A percentile compares a stretch with the other conserved stretches of the same genome.
Conservation (phyloP, 2,329 filamentous ascomycete genomes). For the Sclerotinia sclerotiorum region DNA sequence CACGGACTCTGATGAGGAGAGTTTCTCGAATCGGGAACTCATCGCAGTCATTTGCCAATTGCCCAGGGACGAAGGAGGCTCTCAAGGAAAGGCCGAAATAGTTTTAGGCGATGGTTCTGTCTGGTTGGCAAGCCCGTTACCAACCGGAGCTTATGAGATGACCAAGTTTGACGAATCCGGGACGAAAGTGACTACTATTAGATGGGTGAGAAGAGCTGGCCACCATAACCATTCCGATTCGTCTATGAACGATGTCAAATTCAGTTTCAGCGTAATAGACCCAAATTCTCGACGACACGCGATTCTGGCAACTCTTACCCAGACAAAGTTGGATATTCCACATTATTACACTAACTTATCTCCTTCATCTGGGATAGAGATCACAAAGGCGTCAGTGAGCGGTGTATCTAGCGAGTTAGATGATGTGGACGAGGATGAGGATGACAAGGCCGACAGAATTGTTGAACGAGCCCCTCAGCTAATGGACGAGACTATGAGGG, state of each 20-base stretch:
- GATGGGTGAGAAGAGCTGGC: slow-evolving; percentile 62
- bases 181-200: slow-evolving; percentile 54
- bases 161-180: slow-evolving; percentile 54
- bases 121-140: slow-evolving; percentile 55
- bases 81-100: slow-evolving; percentile 53
- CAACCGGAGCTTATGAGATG: slow-evolving; percentile 66
- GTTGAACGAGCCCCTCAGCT: slow-evolving; percentile 41
- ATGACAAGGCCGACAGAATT: slow-evolving; percentile 27
- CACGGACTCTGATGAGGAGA: slow-evolving; percentile 52
- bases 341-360: slow-evolving; percentile 64
- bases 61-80: slow-evolving; percentile 51
- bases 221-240: slow-evolving; percentile 41
- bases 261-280: slow-evolving; percentile 76
- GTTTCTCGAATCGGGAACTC: slow-evolving; percentile 53
- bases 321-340: slow-evolving; percentile 64
- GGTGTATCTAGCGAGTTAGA: slow-evolving; percentile 23
- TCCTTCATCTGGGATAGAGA: slow-evolving; percentile 49
- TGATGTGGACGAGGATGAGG: slow-evolving; percentile 15
- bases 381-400: slow-evolving; percentile 36
- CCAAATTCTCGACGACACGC: slow-evolving; percentile 69
- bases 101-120: slow-evolving; percentile 62
- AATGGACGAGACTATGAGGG: slow-evolving; percentile 48
- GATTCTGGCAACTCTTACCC: slow-evolving; percentile 67
- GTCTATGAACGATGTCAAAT: slow-evolving; percentile 51
- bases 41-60: slow-evolving; percentile 68